Evolutionary conservation across 176 grass and related monocot species (phyloP).

Genomic region (Pontederia crassipes): DNA sequence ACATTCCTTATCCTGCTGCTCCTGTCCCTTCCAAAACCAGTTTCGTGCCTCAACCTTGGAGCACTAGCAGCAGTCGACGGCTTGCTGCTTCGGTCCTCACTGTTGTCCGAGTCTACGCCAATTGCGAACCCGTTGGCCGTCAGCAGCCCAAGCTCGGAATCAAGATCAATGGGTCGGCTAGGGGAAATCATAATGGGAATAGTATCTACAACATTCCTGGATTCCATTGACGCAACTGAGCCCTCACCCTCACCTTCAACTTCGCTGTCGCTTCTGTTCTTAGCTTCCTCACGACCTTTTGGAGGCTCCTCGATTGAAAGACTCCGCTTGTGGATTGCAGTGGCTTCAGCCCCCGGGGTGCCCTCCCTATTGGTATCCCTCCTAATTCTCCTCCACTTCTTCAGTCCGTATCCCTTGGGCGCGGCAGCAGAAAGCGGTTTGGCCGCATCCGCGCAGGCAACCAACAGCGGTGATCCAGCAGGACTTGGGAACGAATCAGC

Average conservation of each 20-base stretch:
- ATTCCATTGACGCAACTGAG: constrained; percentile 49
- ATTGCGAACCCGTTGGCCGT: constrained; percentile 37
- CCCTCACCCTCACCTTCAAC: constrained; percentile 10
- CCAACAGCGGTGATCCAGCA: neutral
- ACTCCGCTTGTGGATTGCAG: neutral
- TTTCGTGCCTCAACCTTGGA: constrained; percentile 24
- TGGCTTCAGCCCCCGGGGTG: neutral
- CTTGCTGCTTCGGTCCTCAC: constrained; percentile 58
- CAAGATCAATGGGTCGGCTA: constrained; percentile 4
- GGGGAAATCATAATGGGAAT: constrained; percentile 23
- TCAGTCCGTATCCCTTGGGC: constrained; percentile 15
- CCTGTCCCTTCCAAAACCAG: constrained; percentile 13
- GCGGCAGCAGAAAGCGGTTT: neutral
- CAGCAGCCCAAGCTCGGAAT: constrained; percentile 27
- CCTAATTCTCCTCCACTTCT: constrained; percentile 20
- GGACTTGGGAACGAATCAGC: neutral
- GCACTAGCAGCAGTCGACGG: constrained; percentile 52
- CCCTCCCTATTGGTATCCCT: constrained; percentile 12
- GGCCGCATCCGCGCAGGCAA: neutral
- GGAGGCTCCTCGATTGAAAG: neutral
- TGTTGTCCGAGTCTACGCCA: constrained; percentile 52
- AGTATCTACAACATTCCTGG: constrained; percentile 28
- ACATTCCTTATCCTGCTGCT: constrained; percentile 21
- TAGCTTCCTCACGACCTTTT: neutral
- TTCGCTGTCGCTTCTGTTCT: constrained; percentile 1